Evolutionary conservation across 2,329 filamentous ascomycete species (phyloP).

Genomic region (Colletotrichum sp.): DNA sequence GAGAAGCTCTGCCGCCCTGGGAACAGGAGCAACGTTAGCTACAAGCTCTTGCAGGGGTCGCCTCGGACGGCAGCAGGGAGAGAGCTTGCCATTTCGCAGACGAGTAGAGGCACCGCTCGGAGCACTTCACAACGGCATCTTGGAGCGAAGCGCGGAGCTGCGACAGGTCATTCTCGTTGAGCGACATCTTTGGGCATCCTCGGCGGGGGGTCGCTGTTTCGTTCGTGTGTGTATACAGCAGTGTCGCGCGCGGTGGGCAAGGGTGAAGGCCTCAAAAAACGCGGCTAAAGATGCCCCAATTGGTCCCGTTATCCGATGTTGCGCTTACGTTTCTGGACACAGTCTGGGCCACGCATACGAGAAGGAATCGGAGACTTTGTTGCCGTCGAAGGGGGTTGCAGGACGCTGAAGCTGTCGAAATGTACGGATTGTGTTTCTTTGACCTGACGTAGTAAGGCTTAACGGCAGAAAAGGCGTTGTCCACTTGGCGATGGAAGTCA

Average conservation of each 20-base stretch:
- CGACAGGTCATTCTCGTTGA: conserved; percentile 60
- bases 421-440: conserved; percentile 18
- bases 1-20: conserved; percentile 91
- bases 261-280: background rate
- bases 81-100: conserved; percentile 85
- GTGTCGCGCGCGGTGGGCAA: background rate
- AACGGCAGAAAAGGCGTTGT: conserved; percentile 12
- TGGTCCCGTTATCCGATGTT: background rate
- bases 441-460: conserved; percentile 18
- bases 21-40: conserved; percentile 14
- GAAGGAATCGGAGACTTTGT: background rate
- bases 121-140: conserved; percentile 87
- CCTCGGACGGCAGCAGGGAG: background rate
- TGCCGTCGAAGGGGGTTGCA: background rate
- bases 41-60: background rate
- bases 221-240: background rate
- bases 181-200: conserved; percentile 46
- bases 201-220: background rate
- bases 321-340: background rate
- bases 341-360: background rate
- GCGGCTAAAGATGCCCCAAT: background rate
- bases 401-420: background rate
- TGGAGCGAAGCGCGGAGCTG: conserved; percentile 79
- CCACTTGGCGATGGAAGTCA: background rate
- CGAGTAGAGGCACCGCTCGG: conserved; percentile 93